These are phyloP conservation scores for Mycena amicta DNA, from an alignment of 768 basidiomycete genomes.

Conservation along the genomic window DNA sequence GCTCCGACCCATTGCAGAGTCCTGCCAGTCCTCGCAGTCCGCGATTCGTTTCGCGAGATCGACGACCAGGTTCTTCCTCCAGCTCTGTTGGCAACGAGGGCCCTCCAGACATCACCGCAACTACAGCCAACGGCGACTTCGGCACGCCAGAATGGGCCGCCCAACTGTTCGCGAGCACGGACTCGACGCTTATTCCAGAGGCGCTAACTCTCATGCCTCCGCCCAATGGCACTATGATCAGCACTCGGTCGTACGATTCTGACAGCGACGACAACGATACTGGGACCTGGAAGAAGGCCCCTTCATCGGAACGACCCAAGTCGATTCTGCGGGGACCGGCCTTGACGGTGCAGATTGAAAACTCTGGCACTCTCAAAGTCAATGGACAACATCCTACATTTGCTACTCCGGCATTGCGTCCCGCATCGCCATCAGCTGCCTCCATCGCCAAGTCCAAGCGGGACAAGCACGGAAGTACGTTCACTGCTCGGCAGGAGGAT, in stretches of 20 bases:
- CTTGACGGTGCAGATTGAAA: slow-evolving; percentile 47
- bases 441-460: slow-evolving; percentile 28
- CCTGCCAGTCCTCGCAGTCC: slow-evolving; percentile 59
- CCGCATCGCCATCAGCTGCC: slow-evolving; percentile 23
- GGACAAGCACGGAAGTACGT: slow-evolving; percentile 54
- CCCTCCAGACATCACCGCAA: slow-evolving; percentile 13
- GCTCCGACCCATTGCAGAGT: slow-evolving; percentile 66
- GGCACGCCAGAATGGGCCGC: slow-evolving; percentile 9
- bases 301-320: slow-evolving; percentile 34
- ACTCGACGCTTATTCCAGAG: slow-evolving; percentile 9
- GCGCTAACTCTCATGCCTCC: slow-evolving; percentile 16
- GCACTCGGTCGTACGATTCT: slow-evolving; percentile 37
- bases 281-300: slow-evolving; percentile 50
- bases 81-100: slow-evolving; percentile 32
- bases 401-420: slow-evolving; percentile 16
- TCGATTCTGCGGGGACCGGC: slow-evolving; percentile 42
- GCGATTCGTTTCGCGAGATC: slow-evolving; percentile 38
- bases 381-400: slow-evolving; percentile 23
- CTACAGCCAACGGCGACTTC: background rate
- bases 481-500: slow-evolving; percentile 61
- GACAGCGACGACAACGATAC: slow-evolving; percentile 46
- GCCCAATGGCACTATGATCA: slow-evolving; percentile 35
- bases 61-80: slow-evolving; percentile 25
- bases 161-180: background rate
- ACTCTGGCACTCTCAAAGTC: slow-evolving; percentile 15